A percentile compares a stretch with the other conserved stretches of the same genome.
These are phyloP conservation scores for Pichia exigua DNA, from an alignment of 805 yeast species.

Conservation along the genomic window DNA sequence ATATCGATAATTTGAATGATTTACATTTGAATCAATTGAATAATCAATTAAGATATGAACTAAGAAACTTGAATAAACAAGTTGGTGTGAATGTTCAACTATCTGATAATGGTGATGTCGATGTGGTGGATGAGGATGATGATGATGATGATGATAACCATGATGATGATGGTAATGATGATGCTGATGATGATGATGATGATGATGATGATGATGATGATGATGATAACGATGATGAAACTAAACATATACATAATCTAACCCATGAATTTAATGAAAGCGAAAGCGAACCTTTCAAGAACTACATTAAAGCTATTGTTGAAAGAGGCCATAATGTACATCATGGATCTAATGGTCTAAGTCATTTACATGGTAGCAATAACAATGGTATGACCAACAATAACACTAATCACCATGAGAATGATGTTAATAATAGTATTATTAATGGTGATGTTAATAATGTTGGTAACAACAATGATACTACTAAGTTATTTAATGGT, in stretches of 20 bases:
- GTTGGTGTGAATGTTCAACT: conserved; percentile 3
- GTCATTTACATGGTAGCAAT: not conserved
- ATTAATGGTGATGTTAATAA: not conserved
- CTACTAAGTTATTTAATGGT: not conserved
- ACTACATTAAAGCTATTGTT: conserved; percentile 13
- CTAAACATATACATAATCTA: not conserved
- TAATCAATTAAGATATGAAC: conserved; percentile 7
- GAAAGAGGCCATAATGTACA: conserved; percentile 4
- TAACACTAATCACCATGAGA: not conserved
- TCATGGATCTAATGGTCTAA: not conserved
- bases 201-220: not conserved
- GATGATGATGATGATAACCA: not conserved
- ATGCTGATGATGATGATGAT: not conserved
- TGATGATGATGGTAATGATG: not conserved
- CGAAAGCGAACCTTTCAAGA: conserved; percentile 13
- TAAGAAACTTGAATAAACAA: conserved; percentile 6
- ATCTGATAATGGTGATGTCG: conserved; percentile 1
- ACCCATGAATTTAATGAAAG: conserved; percentile 5
- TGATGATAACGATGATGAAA: not conserved
- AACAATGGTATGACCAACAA: not conserved
- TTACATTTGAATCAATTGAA: conserved; percentile 8
- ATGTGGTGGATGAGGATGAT: no score
- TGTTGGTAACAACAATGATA: not conserved
- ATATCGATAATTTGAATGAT: conserved; percentile 8
- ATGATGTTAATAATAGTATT: not conserved